phyloP scores from a whole-genome alignment of 768 basidiomycete species.

The Tylopilus vinaceipallidus region DNA sequence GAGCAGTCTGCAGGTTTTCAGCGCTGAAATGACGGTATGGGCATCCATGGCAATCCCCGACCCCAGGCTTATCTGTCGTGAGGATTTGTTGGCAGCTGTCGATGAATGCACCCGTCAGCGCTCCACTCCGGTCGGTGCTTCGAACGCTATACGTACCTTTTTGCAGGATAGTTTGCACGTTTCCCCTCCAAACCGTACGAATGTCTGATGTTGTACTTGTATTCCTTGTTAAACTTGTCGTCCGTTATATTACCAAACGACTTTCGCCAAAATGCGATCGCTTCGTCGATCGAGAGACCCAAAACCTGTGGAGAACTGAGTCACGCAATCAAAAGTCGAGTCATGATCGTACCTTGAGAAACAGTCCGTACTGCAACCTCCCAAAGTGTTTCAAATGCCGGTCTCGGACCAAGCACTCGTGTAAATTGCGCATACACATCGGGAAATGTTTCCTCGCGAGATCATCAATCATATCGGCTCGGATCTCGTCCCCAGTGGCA shows the following conservation, averaged over 20 bases:
- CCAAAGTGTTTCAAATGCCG: slow-evolving; percentile 92
- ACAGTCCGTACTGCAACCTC: slow-evolving; percentile 86
- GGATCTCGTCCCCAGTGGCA: slow-evolving; percentile 64
- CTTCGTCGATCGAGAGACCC: slow-evolving; percentile 93
- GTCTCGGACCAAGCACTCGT: slow-evolving; percentile 72
- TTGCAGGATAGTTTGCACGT: slow-evolving; percentile 91
- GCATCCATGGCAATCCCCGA: slow-evolving; percentile 79
- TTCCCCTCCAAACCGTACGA: slow-evolving; percentile 93
- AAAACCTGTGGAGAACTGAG: slow-evolving; percentile 57
- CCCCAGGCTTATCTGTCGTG: slow-evolving; percentile 60
- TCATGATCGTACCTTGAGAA: slow-evolving; percentile 73
- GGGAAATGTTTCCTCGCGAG: slow-evolving; percentile 89
- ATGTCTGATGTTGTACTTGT: slow-evolving; percentile 97
- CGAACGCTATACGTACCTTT: slow-evolving; percentile 52
- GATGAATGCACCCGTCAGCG: slow-evolving; percentile 1
- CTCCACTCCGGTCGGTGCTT: not conserved
- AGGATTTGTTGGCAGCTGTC: slow-evolving; percentile 88
- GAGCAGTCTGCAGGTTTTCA: slow-evolving; percentile 76
- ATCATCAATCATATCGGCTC: slow-evolving; percentile 92
- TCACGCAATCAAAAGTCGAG: not conserved
- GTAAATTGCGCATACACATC: slow-evolving; percentile 90
- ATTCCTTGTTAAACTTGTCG: slow-evolving; percentile 96
- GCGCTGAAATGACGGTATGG: slow-evolving; percentile 88
- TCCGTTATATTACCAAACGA: slow-evolving; percentile 79
- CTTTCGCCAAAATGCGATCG: slow-evolving; percentile 88